Evolutionary conservation across 2,329 filamentous ascomycete genomes (phyloP).

Genomic region (Colletotrichum tanaceti): DNA sequence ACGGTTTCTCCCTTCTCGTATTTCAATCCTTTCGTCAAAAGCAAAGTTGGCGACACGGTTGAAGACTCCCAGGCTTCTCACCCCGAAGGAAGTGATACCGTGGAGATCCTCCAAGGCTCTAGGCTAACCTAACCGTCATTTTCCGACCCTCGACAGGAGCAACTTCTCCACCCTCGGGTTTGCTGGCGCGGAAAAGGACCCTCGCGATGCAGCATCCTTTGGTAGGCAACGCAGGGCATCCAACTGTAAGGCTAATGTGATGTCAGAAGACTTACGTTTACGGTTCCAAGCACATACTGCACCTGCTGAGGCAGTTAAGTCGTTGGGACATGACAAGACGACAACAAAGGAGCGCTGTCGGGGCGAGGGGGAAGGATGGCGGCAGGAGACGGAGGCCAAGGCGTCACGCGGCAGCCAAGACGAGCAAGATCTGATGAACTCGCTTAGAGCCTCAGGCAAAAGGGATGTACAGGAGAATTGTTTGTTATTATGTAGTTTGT

Average conservation of each 20-base stretch:
- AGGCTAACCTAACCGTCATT: too few relatives aligned
- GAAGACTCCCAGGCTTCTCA: too few relatives aligned
- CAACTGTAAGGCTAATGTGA: not conserved
- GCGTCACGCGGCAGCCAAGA: not conserved
- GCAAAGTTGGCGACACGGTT: too few relatives aligned
- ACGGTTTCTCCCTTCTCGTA: too few relatives aligned
- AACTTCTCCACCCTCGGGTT: too few relatives aligned
- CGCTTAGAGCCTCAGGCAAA: not conserved
- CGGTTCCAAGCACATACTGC: not conserved
- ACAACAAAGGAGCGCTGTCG: too few relatives aligned
- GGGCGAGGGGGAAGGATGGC: not conserved
- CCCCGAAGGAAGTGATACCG: too few relatives aligned
- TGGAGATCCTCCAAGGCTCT: not conserved
- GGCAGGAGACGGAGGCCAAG: not conserved
- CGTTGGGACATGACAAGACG: too few relatives aligned
- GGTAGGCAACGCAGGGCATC: too few relatives aligned
- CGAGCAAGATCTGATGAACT: not conserved
- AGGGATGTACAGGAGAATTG: conserved; percentile 1
- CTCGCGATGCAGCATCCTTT: not conserved
- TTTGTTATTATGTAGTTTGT: conserved; percentile 35
- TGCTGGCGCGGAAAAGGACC: not conserved
- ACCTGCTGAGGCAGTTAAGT: not conserved
- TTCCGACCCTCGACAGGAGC: too few relatives aligned
- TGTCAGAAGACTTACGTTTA: too few relatives aligned
- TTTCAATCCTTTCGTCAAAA: too few relatives aligned